Conservation (phyloP, 1,284 basidiomycete genomes). For the Cutaneotrichosporon cavernicola region DNA sequence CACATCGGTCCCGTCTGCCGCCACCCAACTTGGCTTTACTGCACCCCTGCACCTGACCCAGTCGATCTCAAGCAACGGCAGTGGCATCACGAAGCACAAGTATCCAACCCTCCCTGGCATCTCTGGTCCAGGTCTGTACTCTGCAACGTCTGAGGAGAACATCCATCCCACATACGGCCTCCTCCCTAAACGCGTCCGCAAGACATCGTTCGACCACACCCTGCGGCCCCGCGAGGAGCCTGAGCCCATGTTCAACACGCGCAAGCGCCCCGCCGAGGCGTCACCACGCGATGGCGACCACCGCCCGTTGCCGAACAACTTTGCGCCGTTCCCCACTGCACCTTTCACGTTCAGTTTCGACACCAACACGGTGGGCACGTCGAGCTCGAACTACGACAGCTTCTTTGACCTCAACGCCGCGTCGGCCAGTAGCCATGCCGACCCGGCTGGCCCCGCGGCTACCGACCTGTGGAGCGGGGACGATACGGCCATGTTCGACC, state of each 20-base stretch:
- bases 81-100: conserved; percentile 13
- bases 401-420: conserved; percentile 60
- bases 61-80: conserved; percentile 13
- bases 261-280: conserved; percentile 49
- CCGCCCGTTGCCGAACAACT: conserved; percentile 37
- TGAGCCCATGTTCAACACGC: conserved; percentile 21
- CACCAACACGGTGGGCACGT: conserved; percentile 62
- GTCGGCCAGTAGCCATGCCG: conserved; percentile 1
- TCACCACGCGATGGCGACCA: conserved; percentile 41
- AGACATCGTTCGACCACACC: conserved; percentile 90
- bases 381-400: conserved; percentile 58
- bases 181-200: conserved; percentile 72
- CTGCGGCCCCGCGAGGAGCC: conserved; percentile 53
- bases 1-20: conserved; percentile 7
- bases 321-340: conserved; percentile 62
- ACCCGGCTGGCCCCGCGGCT: background rate
- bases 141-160: conserved; percentile 46
- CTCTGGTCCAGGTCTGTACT: conserved; percentile 47
- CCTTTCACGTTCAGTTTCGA: conserved; percentile 69
- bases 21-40: conserved; percentile 3
- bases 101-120: conserved; percentile 47
- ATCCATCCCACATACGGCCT: conserved; percentile 59
- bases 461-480: conserved; percentile 4
- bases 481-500: conserved; percentile 10
- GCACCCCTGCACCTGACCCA: background rate